phyloP scores from a whole-genome alignment of 1,139 yeast genomes.

The Lodderomyces beijingensis region DNA sequence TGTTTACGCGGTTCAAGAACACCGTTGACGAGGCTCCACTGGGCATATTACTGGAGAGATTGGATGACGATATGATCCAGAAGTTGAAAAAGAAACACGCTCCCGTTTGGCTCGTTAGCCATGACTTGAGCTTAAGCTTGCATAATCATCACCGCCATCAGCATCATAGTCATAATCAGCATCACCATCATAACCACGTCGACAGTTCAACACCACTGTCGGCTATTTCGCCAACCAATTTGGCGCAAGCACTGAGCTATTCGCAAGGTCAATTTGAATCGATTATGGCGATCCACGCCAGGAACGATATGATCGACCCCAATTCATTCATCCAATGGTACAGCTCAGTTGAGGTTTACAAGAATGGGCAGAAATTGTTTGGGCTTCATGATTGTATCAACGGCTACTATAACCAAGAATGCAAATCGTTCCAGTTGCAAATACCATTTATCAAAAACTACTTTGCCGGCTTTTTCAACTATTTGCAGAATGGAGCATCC shows the following conservation, averaged over 20 bases:
- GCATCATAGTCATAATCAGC: too few species aligned
- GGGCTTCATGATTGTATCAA: slow-evolving; percentile 30
- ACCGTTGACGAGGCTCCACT: too few species aligned
- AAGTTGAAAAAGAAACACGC: too few species aligned
- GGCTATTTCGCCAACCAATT: slow-evolving; percentile 9
- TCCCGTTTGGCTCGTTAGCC: slow-evolving; percentile 13
- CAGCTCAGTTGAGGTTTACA: slow-evolving; percentile 28
- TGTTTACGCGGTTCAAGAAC: slow-evolving; percentile 5
- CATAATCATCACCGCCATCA: too few species aligned
- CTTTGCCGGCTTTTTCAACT: slow-evolving; percentile 38
- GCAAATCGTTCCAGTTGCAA: slow-evolving; percentile 24
- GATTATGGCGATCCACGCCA: slow-evolving; percentile 23
- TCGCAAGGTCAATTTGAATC: slow-evolving; percentile 27
- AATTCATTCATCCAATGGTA: slow-evolving; percentile 30
- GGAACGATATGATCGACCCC: slow-evolving; percentile 5
- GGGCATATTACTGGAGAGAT: too few species aligned
- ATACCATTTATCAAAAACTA: slow-evolving; percentile 38
- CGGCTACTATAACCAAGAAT: slow-evolving; percentile 23
- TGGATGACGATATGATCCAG: too few species aligned
- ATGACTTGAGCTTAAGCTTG: slow-evolving; percentile 13
- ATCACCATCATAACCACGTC: slow-evolving; percentile 4
- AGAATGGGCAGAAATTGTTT: slow-evolving; percentile 17
- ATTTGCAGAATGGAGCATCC: slow-evolving; percentile 28
- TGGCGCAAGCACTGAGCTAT: slow-evolving; percentile 16
- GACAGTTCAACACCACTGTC: slow-evolving; percentile 15